These are phyloP conservation scores for Crithidia acanthocephali DNA, from an alignment of 208 protist genomes.

Conservation along the genomic window DNA sequence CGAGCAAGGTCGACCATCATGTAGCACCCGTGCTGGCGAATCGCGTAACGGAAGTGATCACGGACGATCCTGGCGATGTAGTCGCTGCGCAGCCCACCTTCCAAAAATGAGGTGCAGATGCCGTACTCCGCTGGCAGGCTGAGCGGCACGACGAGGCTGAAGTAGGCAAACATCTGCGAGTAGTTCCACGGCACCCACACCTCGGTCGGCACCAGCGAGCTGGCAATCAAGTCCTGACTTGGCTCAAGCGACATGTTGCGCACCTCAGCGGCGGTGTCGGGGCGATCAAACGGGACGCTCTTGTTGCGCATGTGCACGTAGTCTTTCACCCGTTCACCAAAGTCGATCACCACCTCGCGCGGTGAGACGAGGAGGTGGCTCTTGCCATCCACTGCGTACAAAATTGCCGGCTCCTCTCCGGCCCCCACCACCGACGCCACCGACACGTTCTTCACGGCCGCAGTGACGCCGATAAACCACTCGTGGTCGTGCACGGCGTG, in stretches of 20 bases:
- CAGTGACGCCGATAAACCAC: background rate
- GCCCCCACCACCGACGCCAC: background rate
- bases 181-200: slow-evolving; percentile 20
- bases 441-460: background rate
- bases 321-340: background rate
- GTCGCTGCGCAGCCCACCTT: slow-evolving; percentile 15
- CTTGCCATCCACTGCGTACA: slow-evolving; percentile 7
- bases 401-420: background rate
- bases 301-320: background rate
- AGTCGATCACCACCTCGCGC: background rate
- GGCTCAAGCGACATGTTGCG: background rate
- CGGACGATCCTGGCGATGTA: slow-evolving; percentile 15
- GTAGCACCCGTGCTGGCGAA: slow-evolving; percentile 42
- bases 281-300: background rate
- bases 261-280: background rate
- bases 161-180: slow-evolving; percentile 3
- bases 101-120: slow-evolving; percentile 14
- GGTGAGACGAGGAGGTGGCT: background rate
- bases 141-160: slow-evolving; percentile 20
- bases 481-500: background rate
- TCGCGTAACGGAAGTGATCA: slow-evolving; percentile 32
- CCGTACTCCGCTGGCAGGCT: background rate
- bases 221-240: background rate
- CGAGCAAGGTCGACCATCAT: slow-evolving; percentile 37
- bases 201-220: background rate